Evolutionary conservation across 2,329 filamentous ascomycete species (phyloP), one percentile per base, ranked within the genome.

Genomic region (Neofusicoccum kwambonambiense): DNA sequence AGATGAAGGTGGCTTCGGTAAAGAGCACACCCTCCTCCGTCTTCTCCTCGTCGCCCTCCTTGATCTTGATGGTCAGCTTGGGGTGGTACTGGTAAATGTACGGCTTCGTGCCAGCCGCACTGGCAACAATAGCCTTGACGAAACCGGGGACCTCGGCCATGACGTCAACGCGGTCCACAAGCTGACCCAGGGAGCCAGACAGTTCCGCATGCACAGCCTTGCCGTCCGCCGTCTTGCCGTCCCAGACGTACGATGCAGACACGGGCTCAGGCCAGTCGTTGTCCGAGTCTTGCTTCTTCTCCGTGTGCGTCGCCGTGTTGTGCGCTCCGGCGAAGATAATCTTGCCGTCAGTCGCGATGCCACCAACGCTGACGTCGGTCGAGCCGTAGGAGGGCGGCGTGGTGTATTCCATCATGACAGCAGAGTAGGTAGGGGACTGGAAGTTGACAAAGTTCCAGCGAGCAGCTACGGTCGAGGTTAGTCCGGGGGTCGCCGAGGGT

Each of bases 141-240:
- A 99, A 96, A 35, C 90, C 92, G 3, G 95, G 95, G 41, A 99
- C 90, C 79, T 99, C 93, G 27, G 91, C 92, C 92, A 99, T 96
- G 72, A 99, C 90, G 79, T 99, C 95, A 69, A 99, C 88, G 68
- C 90, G 87, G 78, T 99, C 95, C 37, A 89, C 80, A 57, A 88
- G 87, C 60, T 87, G 81, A 31, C 88, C 91, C 12, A 97, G 82
- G 41, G 82, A 73, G 4, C 89, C 89, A 70, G 90, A 88, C 7
- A 97, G 76, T 31, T 86, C 81, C 7, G 89, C 94, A 64, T 87
- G 84, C 51, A 93, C 84, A 0, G 84, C 76, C 77, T 93, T 90
- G 62, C 89, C 91, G 69, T 96, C 92, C 74, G 90, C 89, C 50
- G 86, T 87, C 72, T 87, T 89, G 68, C 92, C 93, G 31, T 83